Base-by-base conservation (phyloP, 75 land plant species). In the Adiantum capillusveneris region DNA sequence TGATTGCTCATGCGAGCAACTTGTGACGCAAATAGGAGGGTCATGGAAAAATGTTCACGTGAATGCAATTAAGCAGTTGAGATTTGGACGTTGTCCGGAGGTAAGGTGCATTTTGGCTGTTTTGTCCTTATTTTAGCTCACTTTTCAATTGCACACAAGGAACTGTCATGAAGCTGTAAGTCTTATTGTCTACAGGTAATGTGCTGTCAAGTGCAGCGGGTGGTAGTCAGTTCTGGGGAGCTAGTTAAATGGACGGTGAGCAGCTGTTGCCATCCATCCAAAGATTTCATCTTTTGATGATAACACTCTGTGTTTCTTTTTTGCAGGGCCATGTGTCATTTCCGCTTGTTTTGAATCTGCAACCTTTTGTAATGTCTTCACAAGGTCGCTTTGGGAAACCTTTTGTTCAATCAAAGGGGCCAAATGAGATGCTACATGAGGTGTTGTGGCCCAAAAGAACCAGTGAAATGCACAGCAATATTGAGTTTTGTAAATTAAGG, bases 131-230 rank as follows among this genome's bases (percentile, higher is more conserved):
- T 39, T 39, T 7, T 39, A 9, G 42, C 13, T 39, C 7, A 7
- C 13, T 39, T 39, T 39, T 7, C 42, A 39, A 39, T 39, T 39
- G 7, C 12, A 22, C 18, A 51, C n/a, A 22, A 11, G 11, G 11
- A n/a, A n/a, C n/a, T n/a, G n/a, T n/a, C n/a, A n/a, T n/a, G n/a
- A n/a, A n/a, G n/a, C n/a, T n/a, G n/a, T n/a, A n/a, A n/a, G n/a
- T n/a, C n/a, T n/a, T n/a, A n/a, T n/a, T n/a, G 20, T 16, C 59
- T 62, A 29, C 77, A 90, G 97, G 86, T 87, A 57, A 52, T 90
- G 13, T 90, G 92, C 74, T 65, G 86, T 67, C 90, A 90, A 56
- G 59, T 90, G 19, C 82, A 81, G 62, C 92, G 97, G 44, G 81
- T 74, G 29, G 59, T 73, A 25, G 59, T 75, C 22, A 34, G 19